These are phyloP conservation scores for Hygrophoropsis aurantiaca DNA, from an alignment of 768 basidiomycete genomes.

Conservation along the genomic window DNA sequence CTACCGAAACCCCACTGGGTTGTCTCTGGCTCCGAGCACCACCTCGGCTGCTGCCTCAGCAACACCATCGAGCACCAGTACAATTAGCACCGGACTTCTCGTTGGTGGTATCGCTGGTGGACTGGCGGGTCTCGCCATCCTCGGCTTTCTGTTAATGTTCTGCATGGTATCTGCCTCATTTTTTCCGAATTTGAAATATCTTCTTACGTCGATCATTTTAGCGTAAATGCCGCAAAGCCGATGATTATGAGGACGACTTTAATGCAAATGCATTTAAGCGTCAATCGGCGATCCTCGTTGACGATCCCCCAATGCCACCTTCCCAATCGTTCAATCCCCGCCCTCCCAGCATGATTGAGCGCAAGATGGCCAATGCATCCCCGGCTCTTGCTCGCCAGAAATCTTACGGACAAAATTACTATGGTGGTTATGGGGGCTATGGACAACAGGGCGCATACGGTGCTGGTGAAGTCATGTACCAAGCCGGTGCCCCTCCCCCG, in stretches of 20 bases:
- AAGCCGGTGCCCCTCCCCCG: constrained; percentile 9
- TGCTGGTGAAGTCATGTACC: constrained; percentile 15
- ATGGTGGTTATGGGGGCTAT: constrained; percentile 20
- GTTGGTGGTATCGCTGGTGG: constrained; percentile 47
- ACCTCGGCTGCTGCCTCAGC: constrained; percentile 28
- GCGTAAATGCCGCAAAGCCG: constrained; percentile 41
- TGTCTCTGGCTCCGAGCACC: constrained; percentile 3
- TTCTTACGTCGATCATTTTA: constrained; percentile 7
- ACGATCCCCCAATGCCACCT: constrained; percentile 45
- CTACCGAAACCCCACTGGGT: neutral
- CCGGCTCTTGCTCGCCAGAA: constrained; percentile 24
- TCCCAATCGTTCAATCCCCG: constrained; percentile 48
- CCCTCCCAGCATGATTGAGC: constrained; percentile 67
- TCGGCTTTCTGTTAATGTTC: constrained; percentile 43
- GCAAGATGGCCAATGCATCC: constrained; percentile 36
- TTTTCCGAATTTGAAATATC: neutral
- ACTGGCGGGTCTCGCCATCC: constrained; percentile 39
- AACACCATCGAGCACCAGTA: constrained; percentile 33
- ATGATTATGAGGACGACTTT: constrained; percentile 43
- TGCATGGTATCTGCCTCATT: constrained; percentile 39
- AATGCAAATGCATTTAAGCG: constrained; percentile 60
- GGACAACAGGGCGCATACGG: constrained; percentile 19
- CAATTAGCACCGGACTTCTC: constrained; percentile 28
- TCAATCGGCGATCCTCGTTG: constrained; percentile 58
- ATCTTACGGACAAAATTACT: constrained; percentile 20